Percentiles rank a stretch among this genome's conserved stretches.
phyloP scores from a whole-genome alignment of 192 early-diverging fungal genomes.

The Thamnidium elegans region DNA sequence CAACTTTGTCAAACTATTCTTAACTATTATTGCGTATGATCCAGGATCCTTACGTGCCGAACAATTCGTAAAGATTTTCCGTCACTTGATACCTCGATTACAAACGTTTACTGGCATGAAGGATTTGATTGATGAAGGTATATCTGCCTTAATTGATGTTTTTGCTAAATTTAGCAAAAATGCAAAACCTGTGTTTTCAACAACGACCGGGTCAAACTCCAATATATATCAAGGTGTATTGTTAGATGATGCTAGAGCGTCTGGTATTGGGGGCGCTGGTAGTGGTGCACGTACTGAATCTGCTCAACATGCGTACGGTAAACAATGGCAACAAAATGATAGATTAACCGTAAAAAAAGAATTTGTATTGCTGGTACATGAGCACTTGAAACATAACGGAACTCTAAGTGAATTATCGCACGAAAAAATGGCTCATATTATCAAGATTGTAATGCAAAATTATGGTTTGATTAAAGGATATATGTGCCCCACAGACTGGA shows the following conservation, averaged over 20 bases:
- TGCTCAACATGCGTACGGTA: slow-evolving; percentile 40
- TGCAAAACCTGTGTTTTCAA: slow-evolving; percentile 34
- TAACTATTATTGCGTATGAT: slow-evolving; percentile 58
- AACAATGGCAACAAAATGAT: slow-evolving; percentile 59
- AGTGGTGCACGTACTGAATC: neutral
- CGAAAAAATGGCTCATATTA: slow-evolving; percentile 45
- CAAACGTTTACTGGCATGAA: slow-evolving; percentile 19
- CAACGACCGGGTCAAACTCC: neutral
- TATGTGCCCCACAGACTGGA: slow-evolving; percentile 42
- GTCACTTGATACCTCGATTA: slow-evolving; percentile 38
- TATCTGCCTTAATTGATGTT: slow-evolving; percentile 48
- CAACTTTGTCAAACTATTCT: slow-evolving; percentile 54
- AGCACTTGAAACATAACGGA: slow-evolving; percentile 43
- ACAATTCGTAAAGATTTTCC: slow-evolving; percentile 51
- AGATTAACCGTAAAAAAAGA: slow-evolving; percentile 53
- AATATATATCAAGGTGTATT: neutral
- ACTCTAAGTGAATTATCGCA: slow-evolving; percentile 44
- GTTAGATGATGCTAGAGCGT: neutral
- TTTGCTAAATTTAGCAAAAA: slow-evolving; percentile 49
- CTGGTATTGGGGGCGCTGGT: neutral
- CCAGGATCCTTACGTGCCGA: slow-evolving; percentile 52
- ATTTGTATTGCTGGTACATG: slow-evolving; percentile 46
- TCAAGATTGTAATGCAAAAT: slow-evolving; percentile 46
- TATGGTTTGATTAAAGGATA: slow-evolving; percentile 36
- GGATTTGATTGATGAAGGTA: slow-evolving; percentile 37